Base-by-base conservation (phyloP, 1,284 basidiomycete genomes). In the Tremellales sp. region DNA sequence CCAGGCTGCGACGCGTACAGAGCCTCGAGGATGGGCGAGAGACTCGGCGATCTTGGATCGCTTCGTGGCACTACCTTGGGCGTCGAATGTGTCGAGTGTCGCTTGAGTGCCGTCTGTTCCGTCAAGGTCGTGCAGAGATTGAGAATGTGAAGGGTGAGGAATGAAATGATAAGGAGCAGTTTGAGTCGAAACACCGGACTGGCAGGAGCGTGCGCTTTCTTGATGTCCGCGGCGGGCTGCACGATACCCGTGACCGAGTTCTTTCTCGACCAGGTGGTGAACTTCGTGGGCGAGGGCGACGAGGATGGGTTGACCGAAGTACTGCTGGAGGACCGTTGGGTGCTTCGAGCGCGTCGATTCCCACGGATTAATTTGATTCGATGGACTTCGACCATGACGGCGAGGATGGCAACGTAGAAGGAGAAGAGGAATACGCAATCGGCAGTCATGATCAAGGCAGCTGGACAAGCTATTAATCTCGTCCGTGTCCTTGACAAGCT, bases 71-170 rank as follows among this genome's bases (percentile, higher is more conserved):
- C 48, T 36, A 49, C 50, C 22, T 22, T 47, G 16, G 55, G 61
- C 24, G 58, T 45, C 25, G 70, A 67, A 55, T 73, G 72, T 6
- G 65, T 66, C 16, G 66, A 61, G 61, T 82, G 79, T 40, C 83
- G 78, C 22, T 78, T 79, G 57, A 83, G 70, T 0, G 82, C 79
- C 1, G 83, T 80, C 42, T 81, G 79, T 32, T 86, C 82, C 0
- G 91, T 87, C 42, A 98, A 80, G 0, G 94, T 94, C 1, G 94
- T 90, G 71, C 86, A 86, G 48, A 97, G 80, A 76, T 97, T 98
- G 58, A 97, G 80, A 47, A 92, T 81, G 65, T 97, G 92, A 1
- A 97, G 75, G 0, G 83, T 84, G 54, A 93, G 77, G 79, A 97
- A 95, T 3, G 89, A 83, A 24, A 84, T 82, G 56, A 94, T 87